Base-by-base conservation (phyloP, 352 stramenopile species). In the Sclerospora graminicola region DNA sequence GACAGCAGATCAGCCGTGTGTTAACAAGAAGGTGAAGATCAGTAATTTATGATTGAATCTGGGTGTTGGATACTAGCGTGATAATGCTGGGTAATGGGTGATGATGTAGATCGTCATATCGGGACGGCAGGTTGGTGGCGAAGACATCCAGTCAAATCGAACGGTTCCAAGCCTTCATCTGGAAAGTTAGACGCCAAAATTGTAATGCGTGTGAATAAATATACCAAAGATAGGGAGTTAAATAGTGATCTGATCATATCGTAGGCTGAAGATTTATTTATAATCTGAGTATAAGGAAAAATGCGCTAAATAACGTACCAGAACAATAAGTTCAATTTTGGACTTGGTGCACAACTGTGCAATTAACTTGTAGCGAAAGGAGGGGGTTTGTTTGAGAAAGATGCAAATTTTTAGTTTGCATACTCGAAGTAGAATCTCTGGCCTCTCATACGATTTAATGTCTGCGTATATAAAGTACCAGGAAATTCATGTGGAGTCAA, bases 221-320 rank as follows among this genome's bases (percentile, higher is more conserved):
- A n/a, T n/a, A n/a, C n/a, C n/a, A n/a, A n/a, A n/a, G n/a, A n/a
- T n/a, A n/a, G n/a, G n/a, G n/a, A n/a, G n/a, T n/a, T n/a, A n/a
- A n/a, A n/a, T n/a, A n/a, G n/a, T n/a, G n/a, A n/a, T n/a, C n/a
- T n/a, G n/a, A n/a, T n/a, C n/a, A 26, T 3, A 26, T 26, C 48
- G 8, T 21, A 87, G 79, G 86, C 96, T 5, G 86, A 98, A 41
- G 96, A 99, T 63, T 71, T 99, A 30, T 99, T 99, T 98, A 99
- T 69, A 99, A 99, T 58, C 75, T 99, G 29, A 86, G 80, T 18
- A 97, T 94, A 41, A 74, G 96, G 18, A 78, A 85, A 42, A 70
- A 95, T 32, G 90, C 90, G 23, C 82, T 98, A 24, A 94, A 94
- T 45, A 96, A 95, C 54, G 60, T 72, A 28, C 81, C 71, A 2